phyloP scores from a whole-genome alignment of 495 filamentous ascomycete genomes.

The Hypoxylon intermedium region DNA sequence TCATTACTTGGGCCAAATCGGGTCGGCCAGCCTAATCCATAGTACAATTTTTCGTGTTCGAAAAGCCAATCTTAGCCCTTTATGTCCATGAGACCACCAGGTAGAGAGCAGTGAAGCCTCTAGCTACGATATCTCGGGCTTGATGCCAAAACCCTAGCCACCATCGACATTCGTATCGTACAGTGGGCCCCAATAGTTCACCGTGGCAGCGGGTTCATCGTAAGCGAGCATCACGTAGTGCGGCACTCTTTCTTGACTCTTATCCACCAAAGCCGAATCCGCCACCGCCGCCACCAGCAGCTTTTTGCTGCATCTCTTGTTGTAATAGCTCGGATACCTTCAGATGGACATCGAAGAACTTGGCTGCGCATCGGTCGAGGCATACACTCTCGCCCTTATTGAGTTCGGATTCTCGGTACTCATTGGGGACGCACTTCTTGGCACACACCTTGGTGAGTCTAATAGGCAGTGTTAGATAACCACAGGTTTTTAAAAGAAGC shows the following conservation, averaged over 20 bases:
- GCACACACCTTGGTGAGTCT: conserved; percentile 88
- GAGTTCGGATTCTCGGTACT: conserved; percentile 93
- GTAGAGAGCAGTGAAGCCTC: no score
- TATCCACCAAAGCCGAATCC: conserved; percentile 48
- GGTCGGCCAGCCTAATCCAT: conserved; percentile 15
- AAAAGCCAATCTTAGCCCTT: not conserved
- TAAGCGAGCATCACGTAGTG: not conserved
- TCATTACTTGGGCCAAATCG: conserved; percentile 17
- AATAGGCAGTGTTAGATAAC: conserved; percentile 12
- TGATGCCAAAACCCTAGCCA: not conserved
- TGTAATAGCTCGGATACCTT: conserved; percentile 75
- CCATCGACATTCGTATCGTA: conserved; percentile 18
- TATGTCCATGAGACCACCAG: not conserved
- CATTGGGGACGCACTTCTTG: conserved; percentile 86
- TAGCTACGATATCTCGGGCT: not conserved
- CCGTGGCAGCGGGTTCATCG: not conserved
- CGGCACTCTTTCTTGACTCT: not conserved
- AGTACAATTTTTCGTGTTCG: conserved; percentile 1
- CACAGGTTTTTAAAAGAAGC: not conserved
- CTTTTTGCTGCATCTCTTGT: conserved; percentile 53
- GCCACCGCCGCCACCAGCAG: conserved; percentile 45
- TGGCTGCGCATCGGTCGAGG: conserved; percentile 92
- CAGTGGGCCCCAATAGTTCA: conserved; percentile 6
- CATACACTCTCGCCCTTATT: conserved; percentile 99
- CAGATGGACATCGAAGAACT: conserved; percentile 98